Conservation (phyloP, 163 green algal species). For the Coccomyxa subellipsoidea region DNA sequence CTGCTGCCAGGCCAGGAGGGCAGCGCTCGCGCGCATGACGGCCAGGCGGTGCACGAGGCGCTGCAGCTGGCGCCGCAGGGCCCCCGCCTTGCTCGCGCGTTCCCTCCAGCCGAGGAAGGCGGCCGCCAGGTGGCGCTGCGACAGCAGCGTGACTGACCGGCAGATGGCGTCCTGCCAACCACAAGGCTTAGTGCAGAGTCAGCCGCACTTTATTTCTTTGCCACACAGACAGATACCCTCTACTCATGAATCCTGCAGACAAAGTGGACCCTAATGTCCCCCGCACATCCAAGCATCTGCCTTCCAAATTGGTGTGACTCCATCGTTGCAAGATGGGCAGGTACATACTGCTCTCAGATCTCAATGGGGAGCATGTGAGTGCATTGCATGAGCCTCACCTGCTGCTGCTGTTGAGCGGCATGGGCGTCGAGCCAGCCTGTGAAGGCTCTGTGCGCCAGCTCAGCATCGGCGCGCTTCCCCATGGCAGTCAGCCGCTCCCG, state of each 20-base stretch:
- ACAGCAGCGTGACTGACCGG: background rate
- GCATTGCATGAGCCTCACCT: background rate
- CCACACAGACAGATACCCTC: no score
- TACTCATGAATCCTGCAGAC: no score
- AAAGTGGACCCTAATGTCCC: no score
- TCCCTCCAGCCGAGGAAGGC: constrained; percentile 15
- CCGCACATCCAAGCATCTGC: no score
- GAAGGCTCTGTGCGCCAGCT: background rate
- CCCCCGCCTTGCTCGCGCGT: background rate
- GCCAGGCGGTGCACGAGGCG: constrained; percentile 14
- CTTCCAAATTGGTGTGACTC: no score
- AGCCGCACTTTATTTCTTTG: no score
- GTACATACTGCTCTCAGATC: no score
- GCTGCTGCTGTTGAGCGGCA: background rate
- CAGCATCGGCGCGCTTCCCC: background rate
- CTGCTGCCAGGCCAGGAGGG: background rate
- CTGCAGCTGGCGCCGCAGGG: background rate
- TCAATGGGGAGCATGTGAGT: no score
- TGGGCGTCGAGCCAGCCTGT: background rate
- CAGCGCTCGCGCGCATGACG: background rate
- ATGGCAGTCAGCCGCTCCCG: background rate
- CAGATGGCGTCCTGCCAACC: background rate
- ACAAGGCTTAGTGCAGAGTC: no score
- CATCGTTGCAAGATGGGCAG: background rate
- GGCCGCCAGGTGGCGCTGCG: constrained; percentile 2